phyloP scores from a whole-genome alignment of 2,329 filamentous ascomycete species.

The Ophiocordyceps robertsii region DNA sequence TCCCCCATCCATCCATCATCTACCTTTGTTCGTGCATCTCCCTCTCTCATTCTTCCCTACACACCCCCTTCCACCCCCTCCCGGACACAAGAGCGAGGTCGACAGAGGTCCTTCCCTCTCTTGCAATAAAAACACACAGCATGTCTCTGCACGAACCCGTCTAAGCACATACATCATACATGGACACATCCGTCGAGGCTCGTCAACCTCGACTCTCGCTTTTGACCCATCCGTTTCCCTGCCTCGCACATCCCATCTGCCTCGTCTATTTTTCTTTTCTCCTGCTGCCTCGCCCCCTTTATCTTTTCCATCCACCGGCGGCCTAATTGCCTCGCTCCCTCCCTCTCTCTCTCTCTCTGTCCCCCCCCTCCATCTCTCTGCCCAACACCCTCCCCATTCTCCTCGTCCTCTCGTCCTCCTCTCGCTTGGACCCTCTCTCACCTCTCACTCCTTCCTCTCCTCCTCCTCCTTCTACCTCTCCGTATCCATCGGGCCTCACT shows the following conservation, averaged over 20 bases:
- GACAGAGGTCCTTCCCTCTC: conserved; percentile 9
- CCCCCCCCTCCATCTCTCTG: neutral
- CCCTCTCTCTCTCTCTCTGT: neutral
- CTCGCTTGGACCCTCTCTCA: conserved; percentile 1
- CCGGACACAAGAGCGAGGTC: conserved; percentile 30
- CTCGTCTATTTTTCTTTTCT: neutral
- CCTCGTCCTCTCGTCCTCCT: neutral
- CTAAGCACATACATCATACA: neutral
- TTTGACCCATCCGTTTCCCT: neutral
- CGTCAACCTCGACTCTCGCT: neutral
- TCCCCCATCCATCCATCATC: too few species aligned
- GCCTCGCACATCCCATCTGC: too few species aligned
- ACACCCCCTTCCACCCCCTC: conserved; percentile 22
- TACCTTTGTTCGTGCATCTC: conserved; percentile 35
- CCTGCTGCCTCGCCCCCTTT: neutral
- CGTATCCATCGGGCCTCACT: conserved; percentile 36
- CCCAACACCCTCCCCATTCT: neutral
- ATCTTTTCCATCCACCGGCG: neutral
- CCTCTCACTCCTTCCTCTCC: conserved; percentile 5
- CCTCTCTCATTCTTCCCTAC: conserved; percentile 11
- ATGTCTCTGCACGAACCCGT: conserved; percentile 35
- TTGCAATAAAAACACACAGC: conserved; percentile 48
- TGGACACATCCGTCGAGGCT: neutral
- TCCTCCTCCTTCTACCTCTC: neutral
- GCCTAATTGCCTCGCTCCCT: neutral